These are phyloP conservation scores for Plasmodiophora brassicae DNA, from an alignment of 208 protist species.

Conservation along the genomic window DNA sequence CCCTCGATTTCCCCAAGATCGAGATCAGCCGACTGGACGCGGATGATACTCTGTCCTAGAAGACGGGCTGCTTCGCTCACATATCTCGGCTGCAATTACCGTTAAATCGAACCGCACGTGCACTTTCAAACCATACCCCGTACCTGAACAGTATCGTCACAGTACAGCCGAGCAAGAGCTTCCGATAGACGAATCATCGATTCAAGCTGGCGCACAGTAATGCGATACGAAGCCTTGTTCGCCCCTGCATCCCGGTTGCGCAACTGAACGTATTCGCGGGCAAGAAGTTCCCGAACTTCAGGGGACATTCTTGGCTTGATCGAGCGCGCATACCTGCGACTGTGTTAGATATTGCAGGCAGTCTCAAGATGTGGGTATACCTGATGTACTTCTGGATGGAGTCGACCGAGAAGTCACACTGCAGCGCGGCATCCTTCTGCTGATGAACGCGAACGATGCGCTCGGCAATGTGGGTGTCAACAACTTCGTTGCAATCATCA, in stretches of 20 bases:
- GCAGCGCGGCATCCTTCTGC: conserved; percentile 54
- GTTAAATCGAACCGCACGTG: background rate
- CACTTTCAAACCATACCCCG: background rate
- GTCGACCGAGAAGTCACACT: background rate
- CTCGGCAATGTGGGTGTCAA: conserved; percentile 90
- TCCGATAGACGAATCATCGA: conserved; percentile 96
- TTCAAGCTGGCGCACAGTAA: conserved; percentile 99
- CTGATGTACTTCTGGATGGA: background rate
- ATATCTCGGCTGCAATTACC: conserved; percentile 54
- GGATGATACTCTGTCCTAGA: conserved; percentile 66
- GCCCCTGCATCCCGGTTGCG: conserved; percentile 77
- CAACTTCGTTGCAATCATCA: conserved; percentile 88
- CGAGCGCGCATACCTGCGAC: background rate
- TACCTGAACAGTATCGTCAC: conserved; percentile 73
- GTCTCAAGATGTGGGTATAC: conserved; percentile 58
- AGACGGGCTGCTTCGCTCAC: conserved; percentile 75
- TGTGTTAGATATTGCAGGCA: conserved; percentile 68
- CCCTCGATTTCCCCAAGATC: background rate
- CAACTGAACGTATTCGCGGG: conserved; percentile 79
- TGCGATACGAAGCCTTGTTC: conserved; percentile 75
- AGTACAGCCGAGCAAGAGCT: conserved; percentile 88
- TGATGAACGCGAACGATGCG: conserved; percentile 88
- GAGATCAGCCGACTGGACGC: conserved; percentile 53
- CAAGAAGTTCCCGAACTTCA: conserved; percentile 56
- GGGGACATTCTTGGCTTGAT: background rate